A percentile compares a stretch with the other conserved stretches of the same genome.
These are phyloP conservation scores for Paecilomyces sp. DNA, from an alignment of 2,329 filamentous ascomycete genomes.

Conservation along the genomic window DNA sequence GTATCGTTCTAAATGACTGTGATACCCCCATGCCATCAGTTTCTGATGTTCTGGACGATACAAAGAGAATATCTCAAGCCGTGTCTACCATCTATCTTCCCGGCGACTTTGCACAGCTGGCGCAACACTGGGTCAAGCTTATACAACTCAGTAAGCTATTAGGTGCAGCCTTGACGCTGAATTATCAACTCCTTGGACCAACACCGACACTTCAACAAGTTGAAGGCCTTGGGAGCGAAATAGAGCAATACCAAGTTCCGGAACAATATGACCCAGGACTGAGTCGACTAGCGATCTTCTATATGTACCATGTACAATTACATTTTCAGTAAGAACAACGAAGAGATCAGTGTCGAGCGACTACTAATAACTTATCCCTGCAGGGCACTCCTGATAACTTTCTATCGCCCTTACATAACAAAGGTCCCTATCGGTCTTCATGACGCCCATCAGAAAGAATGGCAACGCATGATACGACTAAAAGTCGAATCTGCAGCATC, in stretches of 20 bases:
- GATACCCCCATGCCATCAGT: conserved; percentile 23
- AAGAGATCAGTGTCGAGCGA: not conserved
- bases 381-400: conserved; percentile 19
- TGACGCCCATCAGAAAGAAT: conserved; percentile 5
- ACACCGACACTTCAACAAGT: conserved; percentile 12
- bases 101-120: not conserved
- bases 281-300: conserved; percentile 11
- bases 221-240: conserved; percentile 14
- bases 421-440: conserved; percentile 13
- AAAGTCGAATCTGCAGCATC: conserved; percentile 19
- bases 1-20: conserved; percentile 32
- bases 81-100: not conserved
- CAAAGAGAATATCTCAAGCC: not conserved
- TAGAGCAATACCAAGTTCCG: conserved; percentile 12
- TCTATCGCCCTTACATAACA: conserved; percentile 20
- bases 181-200: conserved; percentile 14
- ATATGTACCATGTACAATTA: conserved; percentile 19
- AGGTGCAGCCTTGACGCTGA: conserved; percentile 16
- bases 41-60: not conserved
- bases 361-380: not conserved
- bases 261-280: conserved; percentile 7
- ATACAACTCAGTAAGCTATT: conserved; percentile 19
- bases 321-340: conserved; percentile 18
- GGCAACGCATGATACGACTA: conserved; percentile 14
- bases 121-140: conserved; percentile 12